A percentile compares a stretch with the other conserved stretches of the same genome.
These are phyloP conservation scores for Ceratobasidium papillatum DNA, from an alignment of 1,284 basidiomycete species.

Conservation along the genomic window DNA sequence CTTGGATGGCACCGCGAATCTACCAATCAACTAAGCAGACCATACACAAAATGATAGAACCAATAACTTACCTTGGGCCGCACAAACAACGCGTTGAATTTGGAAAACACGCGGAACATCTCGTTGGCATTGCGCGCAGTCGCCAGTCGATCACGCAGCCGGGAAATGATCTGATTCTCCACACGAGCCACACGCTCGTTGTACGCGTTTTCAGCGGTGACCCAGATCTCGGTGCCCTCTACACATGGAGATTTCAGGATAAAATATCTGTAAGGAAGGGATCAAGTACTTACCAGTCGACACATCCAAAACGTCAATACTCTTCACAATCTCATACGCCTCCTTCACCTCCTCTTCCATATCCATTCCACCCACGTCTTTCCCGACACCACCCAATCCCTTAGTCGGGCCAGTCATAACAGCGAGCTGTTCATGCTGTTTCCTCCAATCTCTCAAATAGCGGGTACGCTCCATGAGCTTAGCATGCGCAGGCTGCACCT, in stretches of 20 bases:
- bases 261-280: not conserved
- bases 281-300: conserved; percentile 70
- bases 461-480: conserved; percentile 89
- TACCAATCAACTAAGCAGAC: conserved; percentile 50
- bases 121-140: conserved; percentile 97
- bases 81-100: conserved; percentile 98
- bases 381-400: conserved; percentile 75
- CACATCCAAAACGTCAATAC: conserved; percentile 95
- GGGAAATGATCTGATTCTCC: conserved; percentile 97
- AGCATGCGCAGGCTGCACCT: conserved; percentile 89
- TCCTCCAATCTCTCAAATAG: conserved; percentile 92
- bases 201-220: conserved; percentile 95
- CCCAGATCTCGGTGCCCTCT: conserved; percentile 99
- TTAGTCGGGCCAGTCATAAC: conserved; percentile 97
- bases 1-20: conserved; percentile 97
- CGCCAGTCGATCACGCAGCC: conserved; percentile 90
- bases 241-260: conserved; percentile 25
- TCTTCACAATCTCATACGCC: conserved; percentile 94
- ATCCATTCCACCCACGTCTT: conserved; percentile 84
- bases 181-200: conserved; percentile 97
- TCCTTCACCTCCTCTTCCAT: conserved; percentile 98
- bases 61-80: conserved; percentile 82
- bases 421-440: conserved; percentile 96
- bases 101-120: conserved; percentile 99
- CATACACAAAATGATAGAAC: not conserved